Conservation (phyloP, 1,139 yeast species). For the Yamadazyma pseudoaaseri region DNA sequence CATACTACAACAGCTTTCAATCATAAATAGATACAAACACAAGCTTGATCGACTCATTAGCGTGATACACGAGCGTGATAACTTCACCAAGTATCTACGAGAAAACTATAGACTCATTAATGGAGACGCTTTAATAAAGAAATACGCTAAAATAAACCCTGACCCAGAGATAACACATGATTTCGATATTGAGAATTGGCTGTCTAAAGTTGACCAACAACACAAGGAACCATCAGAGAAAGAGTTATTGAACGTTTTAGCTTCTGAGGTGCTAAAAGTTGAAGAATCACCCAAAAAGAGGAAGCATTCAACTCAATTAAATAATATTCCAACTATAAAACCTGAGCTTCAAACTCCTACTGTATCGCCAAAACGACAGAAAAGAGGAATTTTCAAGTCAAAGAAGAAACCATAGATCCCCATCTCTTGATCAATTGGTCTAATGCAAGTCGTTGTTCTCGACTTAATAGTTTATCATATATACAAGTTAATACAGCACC, state of each 20-base stretch:
- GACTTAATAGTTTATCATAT: conserved; percentile 39
- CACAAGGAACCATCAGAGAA: background rate
- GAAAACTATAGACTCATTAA: conserved; percentile 39
- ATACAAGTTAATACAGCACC: conserved; percentile 35
- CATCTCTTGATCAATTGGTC: conserved; percentile 38
- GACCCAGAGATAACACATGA: conserved; percentile 5
- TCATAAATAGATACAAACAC: conserved; percentile 19
- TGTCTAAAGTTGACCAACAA: background rate
- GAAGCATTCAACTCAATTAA: background rate
- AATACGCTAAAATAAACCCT: conserved; percentile 22
- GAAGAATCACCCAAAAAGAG: background rate
- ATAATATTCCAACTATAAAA: background rate
- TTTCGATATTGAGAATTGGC: conserved; percentile 12
- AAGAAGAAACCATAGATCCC: conserved; percentile 24
- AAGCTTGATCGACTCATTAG: conserved; percentile 23
- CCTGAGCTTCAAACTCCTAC: background rate
- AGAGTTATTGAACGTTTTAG: conserved; percentile 1
- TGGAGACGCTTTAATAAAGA: conserved; percentile 33
- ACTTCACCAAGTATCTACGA: conserved; percentile 30
- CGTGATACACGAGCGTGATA: conserved; percentile 30
- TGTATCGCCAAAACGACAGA: conserved; percentile 9
- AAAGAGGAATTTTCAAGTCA: conserved; percentile 14
- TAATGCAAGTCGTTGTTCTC: conserved; percentile 38
- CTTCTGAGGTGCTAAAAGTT: background rate
- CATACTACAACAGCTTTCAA: conserved; percentile 8